Evolutionary conservation across 306 rosid species (phyloP), one percentile per base, ranked within the genome.

Genomic region (Hippophae rhamnoides): DNA sequence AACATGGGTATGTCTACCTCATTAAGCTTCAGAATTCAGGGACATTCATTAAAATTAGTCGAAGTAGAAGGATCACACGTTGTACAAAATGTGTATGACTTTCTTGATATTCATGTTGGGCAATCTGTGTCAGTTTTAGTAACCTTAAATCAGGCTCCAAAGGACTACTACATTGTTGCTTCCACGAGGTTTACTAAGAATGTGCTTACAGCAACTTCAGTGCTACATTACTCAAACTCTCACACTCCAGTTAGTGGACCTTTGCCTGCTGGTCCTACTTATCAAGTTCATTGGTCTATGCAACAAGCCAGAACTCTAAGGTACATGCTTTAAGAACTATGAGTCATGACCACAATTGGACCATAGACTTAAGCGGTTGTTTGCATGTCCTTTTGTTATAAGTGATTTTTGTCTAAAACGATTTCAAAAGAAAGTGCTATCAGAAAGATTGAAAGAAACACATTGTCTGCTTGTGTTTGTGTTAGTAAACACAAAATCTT

Each of bases 1-100:
- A 92, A 92, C 69, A 88, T 92, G 38, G 99, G 97, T 12, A 65
- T 88, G 75, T 80, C 88, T 57, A 84, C 86, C 64, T 79, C 96
- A 31, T 72, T 88, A 6, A 88, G 85, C 81, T 88, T 88, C 70
- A 78, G 99, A 61, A 92, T 92, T 64, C 93, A 88, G 40, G 89
- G 94, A 14, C 99, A 92, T 68, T 52, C 25, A 47, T 13, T 92
- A 72, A 92, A 88, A 75, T 61, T 92, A 57, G 88, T 88, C 26
- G 99, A 92, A 72, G 83, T 84, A 41, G 99, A 92, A 84, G 99
- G 99, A 61, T 88, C 99, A 40, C 99, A 92, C 69, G 71, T 82
- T 18, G 9, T 86, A 44, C 99, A 92, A 72, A 86, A 80, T 68
- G 6, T 57, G 11, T 92, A 92, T 4, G 90, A 92, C 73, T 85